A percentile compares a stretch with the other conserved stretches of the same genome.
These are phyloP conservation scores for Phaeodactylum tricornutum DNA, from an alignment of 108 stramenopile species.

Conservation along the genomic window DNA sequence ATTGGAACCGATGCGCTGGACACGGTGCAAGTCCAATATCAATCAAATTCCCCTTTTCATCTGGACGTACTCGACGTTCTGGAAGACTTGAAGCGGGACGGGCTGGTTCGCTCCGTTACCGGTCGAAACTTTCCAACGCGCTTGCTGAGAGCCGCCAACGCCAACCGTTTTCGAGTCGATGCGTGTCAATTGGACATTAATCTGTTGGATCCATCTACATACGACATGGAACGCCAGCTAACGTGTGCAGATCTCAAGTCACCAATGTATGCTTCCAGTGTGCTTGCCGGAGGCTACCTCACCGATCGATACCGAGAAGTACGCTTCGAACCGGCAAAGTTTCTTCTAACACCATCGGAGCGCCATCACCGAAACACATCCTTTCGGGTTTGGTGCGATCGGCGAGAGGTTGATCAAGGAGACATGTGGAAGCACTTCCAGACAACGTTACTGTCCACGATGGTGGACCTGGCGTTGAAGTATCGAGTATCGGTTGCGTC, in stretches of 20 bases:
- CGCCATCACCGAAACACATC: too few relatives aligned
- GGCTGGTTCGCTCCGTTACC: conserved; percentile 37
- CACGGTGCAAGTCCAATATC: conserved; percentile 6
- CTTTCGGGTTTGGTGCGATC: too few relatives aligned
- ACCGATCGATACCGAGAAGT: too few relatives aligned
- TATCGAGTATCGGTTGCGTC: conserved; percentile 47
- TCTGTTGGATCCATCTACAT: too few relatives aligned
- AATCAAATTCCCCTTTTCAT: conserved; percentile 29
- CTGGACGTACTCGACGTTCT: conserved; percentile 51
- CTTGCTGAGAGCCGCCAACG: conserved; percentile 15
- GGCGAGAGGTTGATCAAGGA: background rate
- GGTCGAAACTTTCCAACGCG: conserved; percentile 25
- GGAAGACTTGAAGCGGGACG: conserved; percentile 57
- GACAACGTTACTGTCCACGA: conserved; percentile 18
- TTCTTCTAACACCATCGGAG: too few relatives aligned
- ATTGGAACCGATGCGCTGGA: conserved; percentile 18
- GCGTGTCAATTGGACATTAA: too few relatives aligned
- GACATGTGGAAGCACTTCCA: conserved; percentile 22
- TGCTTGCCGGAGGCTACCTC: too few relatives aligned
- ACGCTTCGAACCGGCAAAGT: too few relatives aligned
- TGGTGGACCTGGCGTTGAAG: conserved; percentile 37
- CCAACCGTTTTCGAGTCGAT: too few relatives aligned
- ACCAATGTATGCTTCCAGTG: too few relatives aligned
- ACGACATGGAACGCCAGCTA: too few relatives aligned
- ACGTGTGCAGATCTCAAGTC: too few relatives aligned